Evolutionary conservation across 768 basidiomycete genomes (phyloP), one percentile per base, ranked within the genome.

Genomic region (Russula earlei): DNA sequence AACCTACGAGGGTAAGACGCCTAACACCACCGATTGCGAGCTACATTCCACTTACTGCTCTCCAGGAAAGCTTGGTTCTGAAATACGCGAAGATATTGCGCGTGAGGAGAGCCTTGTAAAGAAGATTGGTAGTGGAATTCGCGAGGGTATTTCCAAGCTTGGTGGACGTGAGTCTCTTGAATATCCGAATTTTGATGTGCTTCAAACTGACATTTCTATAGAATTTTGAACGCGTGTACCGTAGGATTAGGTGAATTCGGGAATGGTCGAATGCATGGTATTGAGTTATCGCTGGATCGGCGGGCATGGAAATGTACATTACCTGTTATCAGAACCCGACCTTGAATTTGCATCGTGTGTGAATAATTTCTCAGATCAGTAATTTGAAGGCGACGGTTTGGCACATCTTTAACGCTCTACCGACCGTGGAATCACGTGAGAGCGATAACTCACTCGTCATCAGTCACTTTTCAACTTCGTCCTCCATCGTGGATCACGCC

Each of bases 11-110:
- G n/a, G n/a, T n/a, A n/a, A n/a, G n/a, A n/a, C n/a, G n/a, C n/a
- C n/a, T n/a, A n/a, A n/a, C n/a, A n/a, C n/a, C n/a, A n/a, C n/a
- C n/a, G n/a, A n/a, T n/a, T n/a, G n/a, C n/a, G n/a, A n/a, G n/a
- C n/a, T n/a, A n/a, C n/a, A n/a, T n/a, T n/a, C n/a, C n/a, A n/a
- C n/a, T n/a, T n/a, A n/a, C n/a, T n/a, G n/a, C n/a, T n/a, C n/a
- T n/a, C n/a, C n/a, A n/a, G n/a, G n/a, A n/a, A 71, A 69, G 63
- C 70, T 77, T 42, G 70, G 72, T 10, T 60, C 67, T 4, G 73
- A 68, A 17, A 36, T 36, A 12, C 34, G 34, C 34, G 47, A 50
- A 1, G 55, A 47, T 27, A n/a, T n/a, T n/a, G n/a, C n/a, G n/a
- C n/a, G n/a, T n/a, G n/a, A n/a, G n/a, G 40, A 41, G 20, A 17